Percentiles rank a stretch among this genome's conserved stretches.
These are phyloP conservation scores for Beta corolliflora DNA, from an alignment of 179 eudicot genomes.

Conservation along the genomic window DNA sequence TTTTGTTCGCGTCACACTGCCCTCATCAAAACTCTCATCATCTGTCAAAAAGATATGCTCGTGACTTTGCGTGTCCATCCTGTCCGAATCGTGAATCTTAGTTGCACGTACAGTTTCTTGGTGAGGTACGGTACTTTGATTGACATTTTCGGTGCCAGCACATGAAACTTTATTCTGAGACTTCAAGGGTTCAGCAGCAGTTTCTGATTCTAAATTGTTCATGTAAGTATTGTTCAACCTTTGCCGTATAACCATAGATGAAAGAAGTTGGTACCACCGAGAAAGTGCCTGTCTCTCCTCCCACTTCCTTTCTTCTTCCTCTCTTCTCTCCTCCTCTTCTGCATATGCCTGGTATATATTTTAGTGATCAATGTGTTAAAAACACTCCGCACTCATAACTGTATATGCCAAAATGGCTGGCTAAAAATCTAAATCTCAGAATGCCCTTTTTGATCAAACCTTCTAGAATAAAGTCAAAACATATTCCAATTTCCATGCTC, in stretches of 20 bases:
- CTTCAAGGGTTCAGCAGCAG: slow-evolving; percentile 25
- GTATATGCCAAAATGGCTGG: neutral
- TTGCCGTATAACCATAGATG: slow-evolving; percentile 75
- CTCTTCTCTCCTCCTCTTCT: slow-evolving; percentile 79
- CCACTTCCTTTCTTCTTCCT: slow-evolving; percentile 66
- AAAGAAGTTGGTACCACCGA: slow-evolving; percentile 96
- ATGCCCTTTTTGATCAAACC: neutral
- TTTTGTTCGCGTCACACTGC: slow-evolving; percentile 46
- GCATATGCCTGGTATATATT: slow-evolving; percentile 62
- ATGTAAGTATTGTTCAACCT: slow-evolving; percentile 65
- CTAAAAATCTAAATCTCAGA: neutral
- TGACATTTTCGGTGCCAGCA: slow-evolving; percentile 13
- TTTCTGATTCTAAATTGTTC: slow-evolving; percentile 34
- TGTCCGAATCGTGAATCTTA: neutral
- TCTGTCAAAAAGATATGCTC: slow-evolving; percentile 68
- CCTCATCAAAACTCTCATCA: slow-evolving; percentile 51
- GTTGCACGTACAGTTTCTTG: slow-evolving; percentile 28
- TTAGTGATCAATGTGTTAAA: neutral
- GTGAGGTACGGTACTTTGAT: slow-evolving; percentile 13
- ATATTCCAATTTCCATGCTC: neutral
- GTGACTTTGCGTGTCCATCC: slow-evolving; percentile 58
- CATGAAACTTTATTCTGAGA: slow-evolving; percentile 25
- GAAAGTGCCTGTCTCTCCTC: slow-evolving; percentile 69
- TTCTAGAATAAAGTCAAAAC: neutral
- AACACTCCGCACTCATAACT: neutral